Evolutionary conservation across 331 rosid genomes (phyloP), one percentile per base, ranked within the genome.

Genomic region (Cydonia oblonga): DNA sequence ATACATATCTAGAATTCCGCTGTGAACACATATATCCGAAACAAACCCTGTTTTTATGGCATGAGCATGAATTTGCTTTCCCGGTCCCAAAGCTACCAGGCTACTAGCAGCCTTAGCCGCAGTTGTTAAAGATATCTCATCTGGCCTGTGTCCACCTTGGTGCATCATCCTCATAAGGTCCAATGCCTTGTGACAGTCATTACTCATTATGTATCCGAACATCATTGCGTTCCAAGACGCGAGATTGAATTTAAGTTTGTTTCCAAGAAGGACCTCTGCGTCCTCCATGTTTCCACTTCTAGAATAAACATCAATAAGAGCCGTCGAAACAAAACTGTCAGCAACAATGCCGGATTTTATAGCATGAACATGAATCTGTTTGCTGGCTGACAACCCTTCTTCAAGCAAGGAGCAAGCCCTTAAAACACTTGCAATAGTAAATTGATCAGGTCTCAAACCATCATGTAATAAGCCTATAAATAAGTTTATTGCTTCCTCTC

Each of bases 181-280:
- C 79, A 88, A 79, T 56, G 96, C 89, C 77, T 84, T 79, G 56
- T 52, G 76, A 75, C 79, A 77, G 40, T 70, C 77, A 18, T 80
- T 77, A 61, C 85, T 74, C 38, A 33, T 71, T 74, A 88, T 75
- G 61, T 86, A 82, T 26, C 95, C 96, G 75, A 75, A 85, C 90
- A 88, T 92, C 90, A 92, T 79, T 32, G 97, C 91, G 76, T 90
- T 92, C 96, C 93, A 89, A 51, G 88, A 85, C 19, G 95, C 95
- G 78, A 92, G 74, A 76, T 89, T 87, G 78, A 87, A 84, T 69
- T 75, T 81, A 68, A 82, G 80, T 70, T 82, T 82, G 65, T 74
- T 78, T 32, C 40, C 74, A 38, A 92, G 81, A 69, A 92, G 79
- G 71, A 71, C 60, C 69, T 84, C 86, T 1, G 96, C 95, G 67